Conservation (phyloP, 2,329 filamentous ascomycete genomes). For the Coniochaeta sp. region DNA sequence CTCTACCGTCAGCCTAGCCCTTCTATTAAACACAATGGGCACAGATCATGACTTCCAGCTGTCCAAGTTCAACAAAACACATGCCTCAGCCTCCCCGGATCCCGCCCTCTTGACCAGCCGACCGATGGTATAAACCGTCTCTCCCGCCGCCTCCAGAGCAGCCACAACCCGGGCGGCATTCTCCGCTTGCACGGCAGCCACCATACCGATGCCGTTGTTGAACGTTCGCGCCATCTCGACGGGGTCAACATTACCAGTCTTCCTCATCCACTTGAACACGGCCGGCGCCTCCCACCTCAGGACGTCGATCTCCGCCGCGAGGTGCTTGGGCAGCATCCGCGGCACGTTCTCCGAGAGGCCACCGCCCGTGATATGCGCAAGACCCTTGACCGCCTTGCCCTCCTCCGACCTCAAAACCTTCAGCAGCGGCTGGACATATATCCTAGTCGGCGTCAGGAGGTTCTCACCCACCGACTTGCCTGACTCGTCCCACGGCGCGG, state of each 20-base stretch:
- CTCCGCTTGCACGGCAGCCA: constrained; percentile 65
- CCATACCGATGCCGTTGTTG: constrained; percentile 94
- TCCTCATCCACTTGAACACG: constrained; percentile 84
- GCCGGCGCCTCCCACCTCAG: constrained; percentile 65
- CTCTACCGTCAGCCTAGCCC: not conserved
- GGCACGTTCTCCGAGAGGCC: constrained; percentile 92
- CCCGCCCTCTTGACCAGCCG: constrained; percentile 49
- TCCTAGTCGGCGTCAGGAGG: constrained; percentile 81
- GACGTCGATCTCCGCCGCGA: constrained; percentile 77
- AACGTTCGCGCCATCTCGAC: constrained; percentile 86
- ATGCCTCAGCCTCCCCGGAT: constrained; percentile 39
- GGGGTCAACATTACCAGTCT: constrained; percentile 59
- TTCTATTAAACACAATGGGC: not conserved
- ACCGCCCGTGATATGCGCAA: constrained; percentile 95
- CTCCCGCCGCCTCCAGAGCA: constrained; percentile 58
- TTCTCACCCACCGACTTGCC: constrained; percentile 55
- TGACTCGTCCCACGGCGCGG: constrained; percentile 66
- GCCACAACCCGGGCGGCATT: constrained; percentile 54
- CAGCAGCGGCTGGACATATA: constrained; percentile 83
- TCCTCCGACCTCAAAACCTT: constrained; percentile 42
- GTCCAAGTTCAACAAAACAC: constrained; percentile 53
- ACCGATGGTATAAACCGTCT: constrained; percentile 73
- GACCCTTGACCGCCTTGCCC: constrained; percentile 69
- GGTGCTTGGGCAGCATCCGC: constrained; percentile 73
- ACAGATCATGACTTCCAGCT: constrained; percentile 19